Evolutionary conservation across 805 yeast genomes (phyloP).

Genomic region (Tetrapisispora namnaoensis): DNA sequence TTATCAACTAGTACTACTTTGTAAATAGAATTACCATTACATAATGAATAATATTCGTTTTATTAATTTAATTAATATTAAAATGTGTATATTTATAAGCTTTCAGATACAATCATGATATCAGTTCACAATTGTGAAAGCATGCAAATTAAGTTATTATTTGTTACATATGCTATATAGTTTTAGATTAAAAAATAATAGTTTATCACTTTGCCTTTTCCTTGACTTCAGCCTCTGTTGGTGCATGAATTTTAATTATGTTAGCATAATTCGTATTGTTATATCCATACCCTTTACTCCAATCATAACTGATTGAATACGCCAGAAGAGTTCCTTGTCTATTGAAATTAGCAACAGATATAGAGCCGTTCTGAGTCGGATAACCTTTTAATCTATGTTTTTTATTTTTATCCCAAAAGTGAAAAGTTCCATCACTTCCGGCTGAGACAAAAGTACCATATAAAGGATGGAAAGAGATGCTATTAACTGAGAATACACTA

Average conservation of each 20-base stretch:
- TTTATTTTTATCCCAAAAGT: conserved; percentile 94
- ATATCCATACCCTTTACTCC: conserved; percentile 83
- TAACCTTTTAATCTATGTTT: conserved; percentile 76
- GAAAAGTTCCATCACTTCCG: conserved; percentile 91
- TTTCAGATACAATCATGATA: background rate
- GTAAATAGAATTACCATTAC: background rate
- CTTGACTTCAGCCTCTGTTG: conserved; percentile 79
- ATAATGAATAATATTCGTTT: background rate
- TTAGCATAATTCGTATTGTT: conserved; percentile 69
- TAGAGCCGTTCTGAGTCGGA: conserved; percentile 56
- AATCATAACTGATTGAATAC: conserved; percentile 86
- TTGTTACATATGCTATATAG: background rate
- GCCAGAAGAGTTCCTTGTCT: conserved; percentile 78
- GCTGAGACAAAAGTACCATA: conserved; percentile 90
- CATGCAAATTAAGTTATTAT: background rate
- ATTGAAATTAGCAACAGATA: conserved; percentile 73
- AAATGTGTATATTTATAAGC: background rate
- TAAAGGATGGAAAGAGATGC: conserved; percentile 77
- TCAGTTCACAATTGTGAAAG: background rate
- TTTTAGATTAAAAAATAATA: background rate
- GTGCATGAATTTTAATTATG: conserved; percentile 70
- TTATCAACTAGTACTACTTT: background rate
- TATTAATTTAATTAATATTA: too few relatives aligned
- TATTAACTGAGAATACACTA: conserved; percentile 68
- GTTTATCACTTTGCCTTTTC: conserved; percentile 8